Percentiles rank a stretch among this genome's conserved stretches.
Conservation (phyloP, 192 early-diverging fungal genomes). For the Chytriomyces sp. region DNA sequence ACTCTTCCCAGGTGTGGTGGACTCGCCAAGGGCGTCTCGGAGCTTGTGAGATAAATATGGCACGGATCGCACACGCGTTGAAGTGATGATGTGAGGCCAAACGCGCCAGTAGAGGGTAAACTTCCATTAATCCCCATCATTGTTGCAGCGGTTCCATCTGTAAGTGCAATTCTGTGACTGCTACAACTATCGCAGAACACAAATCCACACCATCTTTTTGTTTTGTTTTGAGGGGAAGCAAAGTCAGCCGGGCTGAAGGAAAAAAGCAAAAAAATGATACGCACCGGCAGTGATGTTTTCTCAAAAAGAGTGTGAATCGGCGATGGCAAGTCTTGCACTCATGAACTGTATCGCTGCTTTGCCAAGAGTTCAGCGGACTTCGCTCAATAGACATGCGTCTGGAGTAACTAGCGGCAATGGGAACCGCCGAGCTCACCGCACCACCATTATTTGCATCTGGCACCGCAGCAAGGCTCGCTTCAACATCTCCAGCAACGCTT, state of each 20-base stretch:
- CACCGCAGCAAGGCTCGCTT: not conserved
- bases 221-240: not conserved
- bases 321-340: slow-evolving; percentile 71
- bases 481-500: no score
- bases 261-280: not conserved
- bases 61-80: slow-evolving; percentile 70
- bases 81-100: slow-evolving; percentile 33
- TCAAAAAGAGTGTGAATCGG: slow-evolving; percentile 75
- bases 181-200: slow-evolving; percentile 86
- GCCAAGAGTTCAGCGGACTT: slow-evolving; percentile 60
- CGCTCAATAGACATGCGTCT: not conserved
- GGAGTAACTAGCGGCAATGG: not conserved
- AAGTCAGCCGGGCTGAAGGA: not conserved
- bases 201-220: slow-evolving; percentile 74
- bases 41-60: slow-evolving; percentile 39
- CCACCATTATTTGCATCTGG: not conserved
- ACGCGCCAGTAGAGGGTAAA: slow-evolving; percentile 14
- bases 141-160: slow-evolving; percentile 48
- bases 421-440: not conserved
- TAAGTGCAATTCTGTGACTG: slow-evolving; percentile 51
- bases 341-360: slow-evolving; percentile 71
- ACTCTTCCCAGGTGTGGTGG: not conserved
- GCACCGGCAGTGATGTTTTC: slow-evolving; percentile 89
- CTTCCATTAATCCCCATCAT: no score
- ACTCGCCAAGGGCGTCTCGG: not conserved